Percentiles rank a stretch among this genome's conserved stretches.
Conservation (phyloP, 352 stramenopile species). For the Saprolegnia diclina region DNA sequence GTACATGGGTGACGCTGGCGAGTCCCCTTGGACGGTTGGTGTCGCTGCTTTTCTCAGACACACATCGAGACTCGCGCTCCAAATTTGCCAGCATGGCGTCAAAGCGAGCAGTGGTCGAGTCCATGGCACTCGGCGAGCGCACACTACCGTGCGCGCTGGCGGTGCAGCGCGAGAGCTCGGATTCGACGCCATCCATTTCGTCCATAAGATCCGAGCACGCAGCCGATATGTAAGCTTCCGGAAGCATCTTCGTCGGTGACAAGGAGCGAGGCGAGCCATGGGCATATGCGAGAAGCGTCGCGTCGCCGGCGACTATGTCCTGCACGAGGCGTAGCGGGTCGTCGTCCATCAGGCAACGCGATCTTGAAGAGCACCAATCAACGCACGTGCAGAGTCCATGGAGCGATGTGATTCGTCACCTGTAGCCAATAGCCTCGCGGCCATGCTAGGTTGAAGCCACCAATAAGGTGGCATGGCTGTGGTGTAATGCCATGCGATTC, state of each 20-base stretch:
- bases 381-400: background rate
- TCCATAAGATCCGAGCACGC: slow-evolving; percentile 14
- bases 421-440: background rate
- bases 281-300: slow-evolving; percentile 11
- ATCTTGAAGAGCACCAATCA: background rate
- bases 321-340: slow-evolving; percentile 16
- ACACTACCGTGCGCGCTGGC: background rate
- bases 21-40: too few relatives aligned
- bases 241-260: background rate
- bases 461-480: background rate
- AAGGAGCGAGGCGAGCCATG: background rate
- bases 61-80: background rate
- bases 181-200: slow-evolving; percentile 15
- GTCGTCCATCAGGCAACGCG: slow-evolving; percentile 1
- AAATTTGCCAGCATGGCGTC: slow-evolving; percentile 7
- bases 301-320: slow-evolving; percentile 10
- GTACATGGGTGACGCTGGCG: too few relatives aligned
- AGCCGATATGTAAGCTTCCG: background rate
- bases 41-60: too few relatives aligned
- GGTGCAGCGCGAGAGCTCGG: slow-evolving; percentile 10
- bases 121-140: background rate
- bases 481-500: too few relatives aligned
- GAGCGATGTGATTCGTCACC: background rate
- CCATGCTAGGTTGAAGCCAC: background rate
- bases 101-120: background rate